A percentile compares a stretch with the other conserved stretches of the same genome.
Evolutionary conservation across 306 rosid genomes (phyloP).

Genomic region (Medicago ruthenica): DNA sequence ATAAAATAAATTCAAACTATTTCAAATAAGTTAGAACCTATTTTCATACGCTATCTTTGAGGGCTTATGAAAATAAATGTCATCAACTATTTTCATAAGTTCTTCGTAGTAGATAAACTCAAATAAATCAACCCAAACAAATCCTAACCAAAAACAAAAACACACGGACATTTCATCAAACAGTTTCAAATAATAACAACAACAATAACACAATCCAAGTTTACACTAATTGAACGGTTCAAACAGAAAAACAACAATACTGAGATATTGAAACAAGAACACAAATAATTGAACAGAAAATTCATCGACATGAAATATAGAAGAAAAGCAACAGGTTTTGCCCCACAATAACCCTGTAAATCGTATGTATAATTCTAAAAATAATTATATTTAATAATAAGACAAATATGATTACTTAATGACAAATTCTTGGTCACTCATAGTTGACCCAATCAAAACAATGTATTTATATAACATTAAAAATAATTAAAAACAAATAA

Average conservation of each 20-base stretch:
- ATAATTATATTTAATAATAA: too few species aligned
- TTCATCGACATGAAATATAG: background rate
- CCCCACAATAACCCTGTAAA: too few species aligned
- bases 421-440: too few species aligned
- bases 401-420: too few species aligned
- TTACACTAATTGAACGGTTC: background rate
- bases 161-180: conserved; percentile 36
- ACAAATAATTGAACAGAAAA: conserved; percentile 19
- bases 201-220: background rate
- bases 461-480: too few species aligned
- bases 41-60: background rate
- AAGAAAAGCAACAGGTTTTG: conserved; percentile 10
- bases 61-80: background rate
- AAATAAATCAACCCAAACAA: background rate
- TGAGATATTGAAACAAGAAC: too few species aligned
- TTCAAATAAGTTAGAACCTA: background rate
- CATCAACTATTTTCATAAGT: background rate
- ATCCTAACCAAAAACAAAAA: too few species aligned
- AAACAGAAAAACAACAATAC: too few species aligned
- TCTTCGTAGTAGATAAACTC: background rate
- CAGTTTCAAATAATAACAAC: conserved; percentile 5
- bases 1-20: background rate
- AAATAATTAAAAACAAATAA: too few species aligned
- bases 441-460: too few species aligned
- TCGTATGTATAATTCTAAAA: too few species aligned